These are phyloP conservation scores for Candida piceae DNA, from an alignment of 805 yeast species.

Conservation along the genomic window DNA sequence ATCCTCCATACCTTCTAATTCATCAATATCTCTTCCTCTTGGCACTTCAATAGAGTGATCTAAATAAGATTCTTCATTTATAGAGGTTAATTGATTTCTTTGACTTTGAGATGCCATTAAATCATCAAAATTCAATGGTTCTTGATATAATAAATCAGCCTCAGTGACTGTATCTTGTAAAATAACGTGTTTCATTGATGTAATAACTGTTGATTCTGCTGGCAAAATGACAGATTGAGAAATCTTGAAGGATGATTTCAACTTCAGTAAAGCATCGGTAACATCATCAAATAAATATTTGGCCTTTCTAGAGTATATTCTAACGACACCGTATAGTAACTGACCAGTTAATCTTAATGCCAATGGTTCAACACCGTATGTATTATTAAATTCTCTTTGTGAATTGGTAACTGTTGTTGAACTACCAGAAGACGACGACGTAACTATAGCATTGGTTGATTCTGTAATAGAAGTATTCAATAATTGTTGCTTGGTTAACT, in stretches of 20 bases:
- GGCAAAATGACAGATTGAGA: constrained; percentile 51
- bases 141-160: constrained; percentile 65
- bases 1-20: constrained; percentile 27
- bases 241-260: constrained; percentile 60
- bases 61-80: constrained; percentile 22
- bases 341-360: constrained; percentile 84
- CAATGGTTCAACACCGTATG: constrained; percentile 44
- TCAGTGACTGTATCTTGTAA: constrained; percentile 77
- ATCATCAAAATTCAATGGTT: constrained; percentile 45
- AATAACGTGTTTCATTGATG: constrained; percentile 54
- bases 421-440: constrained; percentile 33
- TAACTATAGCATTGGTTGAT: constrained; percentile 62
- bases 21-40: constrained; percentile 38
- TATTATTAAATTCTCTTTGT: constrained; percentile 11
- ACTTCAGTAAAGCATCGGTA: constrained; percentile 62
- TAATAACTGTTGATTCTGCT: constrained; percentile 53
- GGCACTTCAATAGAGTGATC: constrained; percentile 67
- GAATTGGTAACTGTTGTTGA: constrained; percentile 4
- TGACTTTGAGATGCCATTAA: constrained; percentile 17
- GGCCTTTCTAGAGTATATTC: constrained; percentile 82
- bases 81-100: constrained; percentile 5
- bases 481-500: constrained; percentile 65
- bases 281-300: constrained; percentile 80
- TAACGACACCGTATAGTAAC: constrained; percentile 76
- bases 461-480: constrained; percentile 65